Evolutionary conservation across 805 yeast genomes (phyloP), one percentile per base, ranked within the genome.

Genomic region (Metschnikowia drakensbergensis): DNA sequence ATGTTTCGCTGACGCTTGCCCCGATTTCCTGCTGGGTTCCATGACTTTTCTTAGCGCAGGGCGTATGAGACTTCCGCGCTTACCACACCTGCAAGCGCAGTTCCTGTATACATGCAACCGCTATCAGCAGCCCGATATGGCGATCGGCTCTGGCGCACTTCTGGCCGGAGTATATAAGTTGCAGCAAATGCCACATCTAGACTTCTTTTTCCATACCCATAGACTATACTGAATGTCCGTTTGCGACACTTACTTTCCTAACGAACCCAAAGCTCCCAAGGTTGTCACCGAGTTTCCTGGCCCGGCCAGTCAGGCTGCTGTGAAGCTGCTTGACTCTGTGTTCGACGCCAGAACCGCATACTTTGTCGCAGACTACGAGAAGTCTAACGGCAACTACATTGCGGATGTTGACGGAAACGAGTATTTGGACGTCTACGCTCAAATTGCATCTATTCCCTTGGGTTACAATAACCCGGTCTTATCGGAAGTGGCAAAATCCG

Each of bases 391-490:
- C 64, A 88, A 88, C 79, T 88, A 86, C 71, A 76, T 88, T 42
- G 84, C 76, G 45, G 96, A 88, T 61, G 86, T 76, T 30, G 96
- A 88, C 61, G 96, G 95, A 41, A 88, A 88, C 74, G 63, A 70
- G 33, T 72, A 76, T 61, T 78, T 88, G 59, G 96, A 88, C 64
- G 81, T 82, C 36, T 88, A 87, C 63, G 86, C 88, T 39, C 96
- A 87, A 72, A 86, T 87, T 58, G 88, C 96, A 9, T 87, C 95
- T 10, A 86, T 87, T 56, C 84, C 94, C 13, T 75, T 87, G 51
- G 96, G 96, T 42, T 87, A 87, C 80, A 87, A 88, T 75, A 84
- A 87, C 73, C 95, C 95, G 22, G 84, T 79, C 37, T 74, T 87
- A 55, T 72, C 79, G 45, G 79, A 81, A 68, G 81, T 81, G 45